A percentile compares a stretch with the other conserved stretches of the same genome.
Conservation (phyloP, 805 yeast species). For the Naumovozyma dairenensis region DNA sequence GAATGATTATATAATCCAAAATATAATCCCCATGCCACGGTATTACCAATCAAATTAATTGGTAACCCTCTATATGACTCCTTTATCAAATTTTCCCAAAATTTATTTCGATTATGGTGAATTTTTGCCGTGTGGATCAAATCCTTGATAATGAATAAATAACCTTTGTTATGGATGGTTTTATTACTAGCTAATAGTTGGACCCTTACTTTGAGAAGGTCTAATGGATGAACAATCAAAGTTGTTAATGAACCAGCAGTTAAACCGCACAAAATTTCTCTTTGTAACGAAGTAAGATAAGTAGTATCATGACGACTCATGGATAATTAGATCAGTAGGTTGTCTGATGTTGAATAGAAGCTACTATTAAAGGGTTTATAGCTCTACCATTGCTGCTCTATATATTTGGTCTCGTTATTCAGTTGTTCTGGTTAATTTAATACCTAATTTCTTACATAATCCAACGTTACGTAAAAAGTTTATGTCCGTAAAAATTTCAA, state of each 20-base stretch:
- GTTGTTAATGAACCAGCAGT: conserved; percentile 79
- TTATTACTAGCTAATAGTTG: conserved; percentile 42
- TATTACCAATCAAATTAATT: conserved; percentile 75
- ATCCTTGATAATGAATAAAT: conserved; percentile 21
- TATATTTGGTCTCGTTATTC: too few relatives aligned
- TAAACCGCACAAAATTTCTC: conserved; percentile 62
- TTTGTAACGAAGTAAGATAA: conserved; percentile 24
- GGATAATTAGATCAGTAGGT: too few relatives aligned
- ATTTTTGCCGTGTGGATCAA: conserved; percentile 8
- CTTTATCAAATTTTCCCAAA: conserved; percentile 10
- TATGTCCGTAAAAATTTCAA: too few relatives aligned
- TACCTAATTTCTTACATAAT: too few relatives aligned
- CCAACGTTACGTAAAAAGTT: too few relatives aligned
- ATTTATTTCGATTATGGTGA: conserved; percentile 1
- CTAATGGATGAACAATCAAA: conserved; percentile 77
- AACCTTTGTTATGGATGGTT: conserved; percentile 10
- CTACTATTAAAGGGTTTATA: too few relatives aligned
- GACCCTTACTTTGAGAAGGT: conserved; percentile 70
- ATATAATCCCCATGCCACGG: conserved; percentile 82
- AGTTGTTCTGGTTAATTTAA: too few relatives aligned
- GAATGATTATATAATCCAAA: conserved; percentile 65
- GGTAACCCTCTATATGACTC: conserved; percentile 64
- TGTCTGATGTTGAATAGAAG: too few relatives aligned
- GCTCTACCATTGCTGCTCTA: too few relatives aligned
- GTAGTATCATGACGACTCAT: too few relatives aligned